These are phyloP conservation scores for Elsinoe australis DNA, from an alignment of 2,329 filamentous ascomycete genomes.

Conservation along the genomic window DNA sequence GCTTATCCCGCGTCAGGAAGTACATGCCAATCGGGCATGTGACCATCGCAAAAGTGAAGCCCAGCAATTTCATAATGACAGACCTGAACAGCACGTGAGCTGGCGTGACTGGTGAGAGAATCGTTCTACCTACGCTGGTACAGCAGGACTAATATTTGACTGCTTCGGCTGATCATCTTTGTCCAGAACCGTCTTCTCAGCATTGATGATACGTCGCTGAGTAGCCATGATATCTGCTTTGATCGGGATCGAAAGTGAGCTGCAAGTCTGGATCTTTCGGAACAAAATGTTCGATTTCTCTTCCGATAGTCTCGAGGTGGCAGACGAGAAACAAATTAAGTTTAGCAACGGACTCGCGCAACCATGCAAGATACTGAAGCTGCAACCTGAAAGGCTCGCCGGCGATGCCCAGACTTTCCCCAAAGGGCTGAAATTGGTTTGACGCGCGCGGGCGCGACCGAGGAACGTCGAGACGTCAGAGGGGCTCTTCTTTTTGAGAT, in stretches of 20 bases:
- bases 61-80: conserved; percentile 83
- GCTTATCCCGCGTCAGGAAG: conserved; percentile 65
- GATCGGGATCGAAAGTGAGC: too few species aligned
- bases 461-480: conserved; percentile 6
- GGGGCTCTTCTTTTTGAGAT: conserved; percentile 6
- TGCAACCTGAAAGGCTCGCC: too few species aligned
- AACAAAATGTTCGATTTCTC: too few species aligned
- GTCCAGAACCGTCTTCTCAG: conserved; percentile 57
- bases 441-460: conserved; percentile 13
- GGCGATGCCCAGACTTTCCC: conserved; percentile 2
- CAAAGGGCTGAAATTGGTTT: conserved; percentile 15
- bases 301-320: too few species aligned
- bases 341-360: too few species aligned
- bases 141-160: conserved; percentile 72
- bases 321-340: too few species aligned
- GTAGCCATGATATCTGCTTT: conserved; percentile 58
- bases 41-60: conserved; percentile 88
- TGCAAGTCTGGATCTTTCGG: too few species aligned
- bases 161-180: conserved; percentile 29
- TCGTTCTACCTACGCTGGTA: conserved; percentile 59
- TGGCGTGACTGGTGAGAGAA: neutral
- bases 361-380: too few species aligned
- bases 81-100: conserved; percentile 42
- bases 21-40: conserved; percentile 80
- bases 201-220: conserved; percentile 52